Conservation (phyloP, 805 yeast species). For the Pichia exigua region DNA sequence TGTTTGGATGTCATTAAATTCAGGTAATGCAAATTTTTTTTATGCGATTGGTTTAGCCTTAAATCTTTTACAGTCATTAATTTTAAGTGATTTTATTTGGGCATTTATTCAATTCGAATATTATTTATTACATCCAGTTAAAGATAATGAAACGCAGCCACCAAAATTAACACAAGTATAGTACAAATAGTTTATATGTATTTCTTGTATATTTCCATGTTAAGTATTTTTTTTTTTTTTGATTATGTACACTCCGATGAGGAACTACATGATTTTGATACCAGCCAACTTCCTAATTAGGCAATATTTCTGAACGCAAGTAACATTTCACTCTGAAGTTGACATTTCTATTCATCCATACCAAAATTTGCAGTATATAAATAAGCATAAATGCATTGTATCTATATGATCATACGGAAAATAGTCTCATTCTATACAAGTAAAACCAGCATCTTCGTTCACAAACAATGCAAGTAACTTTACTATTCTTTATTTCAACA, state of each 20-base stretch:
- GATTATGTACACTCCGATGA: no score
- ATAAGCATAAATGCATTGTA: neutral
- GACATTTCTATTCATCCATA: neutral
- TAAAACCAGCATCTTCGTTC: no score
- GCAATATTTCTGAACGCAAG: neutral
- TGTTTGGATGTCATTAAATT: constrained; percentile 89
- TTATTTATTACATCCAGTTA: constrained; percentile 25
- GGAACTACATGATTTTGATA: neutral
- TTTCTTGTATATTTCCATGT: no score
- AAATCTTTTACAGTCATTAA: constrained; percentile 58
- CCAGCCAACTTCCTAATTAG: neutral
- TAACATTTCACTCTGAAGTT: neutral
- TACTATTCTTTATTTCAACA: neutral
- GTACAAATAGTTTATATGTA: neutral
- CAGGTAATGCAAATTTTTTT: constrained; percentile 94
- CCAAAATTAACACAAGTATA: constrained; percentile 36
- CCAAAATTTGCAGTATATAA: neutral
- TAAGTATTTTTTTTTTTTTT: neutral
- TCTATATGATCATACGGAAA: neutral
- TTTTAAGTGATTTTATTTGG: constrained; percentile 77
- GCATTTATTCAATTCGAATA: constrained; percentile 65
- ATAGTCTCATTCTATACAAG: neutral
- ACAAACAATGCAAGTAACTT: neutral
- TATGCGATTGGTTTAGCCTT: constrained; percentile 87
- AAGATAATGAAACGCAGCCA: neutral